Conservation (phyloP, 805 yeast species). For the Teunomyces pallodes region DNA sequence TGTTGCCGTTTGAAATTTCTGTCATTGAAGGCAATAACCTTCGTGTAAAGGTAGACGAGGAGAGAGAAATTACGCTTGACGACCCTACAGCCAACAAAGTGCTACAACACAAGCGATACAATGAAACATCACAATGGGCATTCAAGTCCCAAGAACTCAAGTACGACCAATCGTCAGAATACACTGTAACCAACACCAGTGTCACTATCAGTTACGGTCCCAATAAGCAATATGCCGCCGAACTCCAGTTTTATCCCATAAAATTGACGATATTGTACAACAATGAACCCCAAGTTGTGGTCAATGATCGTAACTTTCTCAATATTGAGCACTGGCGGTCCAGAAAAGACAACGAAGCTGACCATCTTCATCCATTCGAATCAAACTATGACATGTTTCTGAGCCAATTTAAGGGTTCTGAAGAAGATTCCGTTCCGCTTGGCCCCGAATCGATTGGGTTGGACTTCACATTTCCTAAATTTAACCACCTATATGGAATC, state of each 20-base stretch:
- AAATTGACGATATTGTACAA: constrained; percentile 47
- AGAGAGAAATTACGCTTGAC: constrained; percentile 24
- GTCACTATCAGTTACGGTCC: constrained; percentile 35
- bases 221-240: constrained; percentile 37
- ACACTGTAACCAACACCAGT: constrained; percentile 12
- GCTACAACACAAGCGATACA: constrained; percentile 49
- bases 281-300: constrained; percentile 45
- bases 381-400: constrained; percentile 61
- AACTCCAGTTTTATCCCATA: constrained; percentile 47
- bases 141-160: constrained; percentile 27
- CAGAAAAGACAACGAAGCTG: constrained; percentile 25
- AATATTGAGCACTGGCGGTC: constrained; percentile 81
- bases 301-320: constrained; percentile 69
- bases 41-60: constrained; percentile 68
- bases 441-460: constrained; percentile 90
- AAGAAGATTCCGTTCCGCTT: constrained; percentile 60
- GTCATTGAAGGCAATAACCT: constrained; percentile 56
- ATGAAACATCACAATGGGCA: constrained; percentile 60
- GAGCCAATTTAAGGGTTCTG: constrained; percentile 70
- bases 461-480: constrained; percentile 67
- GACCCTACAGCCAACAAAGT: constrained; percentile 13
- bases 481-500: constrained; percentile 77
- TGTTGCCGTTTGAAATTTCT: constrained; percentile 58
- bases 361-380: constrained; percentile 55
- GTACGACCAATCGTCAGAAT: constrained; percentile 11